These are phyloP conservation scores for Viola pubescens DNA, from an alignment of 441 rosid species.

Conservation along the genomic window DNA sequence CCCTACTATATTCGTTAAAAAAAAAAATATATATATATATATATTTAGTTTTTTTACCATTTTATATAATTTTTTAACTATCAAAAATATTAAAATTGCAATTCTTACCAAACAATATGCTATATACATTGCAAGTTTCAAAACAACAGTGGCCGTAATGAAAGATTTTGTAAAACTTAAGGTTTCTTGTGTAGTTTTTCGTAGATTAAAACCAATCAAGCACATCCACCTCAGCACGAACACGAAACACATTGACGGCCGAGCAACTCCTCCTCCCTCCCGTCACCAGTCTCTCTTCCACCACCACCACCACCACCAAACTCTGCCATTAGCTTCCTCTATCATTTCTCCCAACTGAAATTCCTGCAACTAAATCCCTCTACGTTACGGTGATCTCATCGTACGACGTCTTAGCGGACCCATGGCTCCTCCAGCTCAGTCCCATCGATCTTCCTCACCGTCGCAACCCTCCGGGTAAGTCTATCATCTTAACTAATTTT, in stretches of 20 bases:
- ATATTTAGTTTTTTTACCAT: no score
- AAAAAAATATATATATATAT: no score
- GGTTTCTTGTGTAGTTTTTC: no score
- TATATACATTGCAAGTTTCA: no score
- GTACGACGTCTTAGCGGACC: constrained; percentile 1
- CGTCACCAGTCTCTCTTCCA: not conserved
- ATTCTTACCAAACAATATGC: no score
- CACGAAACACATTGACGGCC: not conserved
- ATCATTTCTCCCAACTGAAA: not conserved
- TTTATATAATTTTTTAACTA: no score
- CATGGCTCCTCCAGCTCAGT: constrained; percentile 81
- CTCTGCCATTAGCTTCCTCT: not conserved
- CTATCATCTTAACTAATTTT: not conserved
- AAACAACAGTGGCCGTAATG: no score
- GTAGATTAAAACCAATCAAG: constrained; percentile 5
- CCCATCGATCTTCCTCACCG: constrained; percentile 74
- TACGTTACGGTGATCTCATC: constrained; percentile 23
- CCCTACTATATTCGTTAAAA: no score
- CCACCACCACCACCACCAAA: not conserved
- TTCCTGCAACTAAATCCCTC: constrained; percentile 20
- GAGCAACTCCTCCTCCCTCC: not conserved
- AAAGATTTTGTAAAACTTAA: no score
- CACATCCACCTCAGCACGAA: constrained; percentile 10
- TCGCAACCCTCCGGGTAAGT: constrained; percentile 94
- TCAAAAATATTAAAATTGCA: no score